A percentile compares a stretch with the other conserved stretches of the same genome.
Evolutionary conservation across 1,139 yeast genomes (phyloP).

Genomic region (Zygotorulaspora mrakii): DNA sequence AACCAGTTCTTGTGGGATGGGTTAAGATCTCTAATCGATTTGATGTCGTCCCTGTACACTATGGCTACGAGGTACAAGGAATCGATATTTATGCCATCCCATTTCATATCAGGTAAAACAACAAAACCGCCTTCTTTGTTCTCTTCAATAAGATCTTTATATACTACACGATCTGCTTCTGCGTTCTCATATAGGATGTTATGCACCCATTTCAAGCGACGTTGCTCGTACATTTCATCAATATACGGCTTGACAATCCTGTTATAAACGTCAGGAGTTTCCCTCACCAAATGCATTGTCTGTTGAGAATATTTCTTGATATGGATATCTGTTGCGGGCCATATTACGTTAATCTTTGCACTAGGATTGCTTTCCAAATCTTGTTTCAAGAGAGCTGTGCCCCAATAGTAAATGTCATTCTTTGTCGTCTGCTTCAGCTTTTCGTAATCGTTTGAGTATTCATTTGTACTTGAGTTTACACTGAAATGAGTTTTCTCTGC

Average conservation of each 20-base stretch:
- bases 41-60: conserved; percentile 66
- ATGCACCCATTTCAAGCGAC: conserved; percentile 80
- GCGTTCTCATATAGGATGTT: conserved; percentile 79
- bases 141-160: conserved; percentile 29
- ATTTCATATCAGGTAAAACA: conserved; percentile 78
- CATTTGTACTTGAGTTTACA: conserved; percentile 25
- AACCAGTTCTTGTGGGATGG: conserved; percentile 58
- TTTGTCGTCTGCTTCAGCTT: conserved; percentile 49
- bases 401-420: conserved; percentile 88
- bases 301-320: conserved; percentile 68
- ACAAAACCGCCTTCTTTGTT: conserved; percentile 56
- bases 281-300: conserved; percentile 56
- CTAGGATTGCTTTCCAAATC: conserved; percentile 49
- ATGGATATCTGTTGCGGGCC: conserved; percentile 88
- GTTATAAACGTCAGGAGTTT: conserved; percentile 74
- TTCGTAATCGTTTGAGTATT: conserved; percentile 36
- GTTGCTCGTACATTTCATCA: conserved; percentile 65
- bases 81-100: conserved; percentile 77
- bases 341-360: conserved; percentile 71
- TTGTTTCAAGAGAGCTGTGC: conserved; percentile 51
- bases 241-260: conserved; percentile 70
- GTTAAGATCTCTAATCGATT: conserved; percentile 71
- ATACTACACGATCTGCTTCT: conserved; percentile 70
- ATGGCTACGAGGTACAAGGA: conserved; percentile 76
- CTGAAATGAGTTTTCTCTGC: conserved; percentile 69